Evolutionary conservation across 2,329 filamentous ascomycete species (phyloP).

Genomic region (Epichloe glyceriae): DNA sequence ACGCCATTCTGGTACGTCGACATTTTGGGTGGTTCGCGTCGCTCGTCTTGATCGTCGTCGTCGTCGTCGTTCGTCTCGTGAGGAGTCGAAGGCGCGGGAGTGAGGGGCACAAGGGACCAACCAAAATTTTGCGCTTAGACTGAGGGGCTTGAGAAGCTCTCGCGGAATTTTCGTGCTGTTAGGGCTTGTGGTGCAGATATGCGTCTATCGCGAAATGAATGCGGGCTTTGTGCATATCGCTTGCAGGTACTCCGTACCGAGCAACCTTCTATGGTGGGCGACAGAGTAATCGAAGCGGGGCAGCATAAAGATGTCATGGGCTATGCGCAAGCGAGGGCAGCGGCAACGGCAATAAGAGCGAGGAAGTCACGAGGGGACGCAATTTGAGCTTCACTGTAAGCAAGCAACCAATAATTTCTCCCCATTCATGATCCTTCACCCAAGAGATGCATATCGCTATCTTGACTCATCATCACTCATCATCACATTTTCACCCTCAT

Average conservation of each 20-base stretch:
- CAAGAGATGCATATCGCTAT: not conserved
- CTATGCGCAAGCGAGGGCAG: not conserved
- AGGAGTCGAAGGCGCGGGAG: slow-evolving; percentile 8
- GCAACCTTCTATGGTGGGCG: slow-evolving; percentile 7
- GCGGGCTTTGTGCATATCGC: slow-evolving; percentile 15
- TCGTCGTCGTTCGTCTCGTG: slow-evolving; percentile 16
- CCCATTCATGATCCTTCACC: not conserved
- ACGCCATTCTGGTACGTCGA: slow-evolving; percentile 49
- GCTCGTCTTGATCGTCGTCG: slow-evolving; percentile 11
- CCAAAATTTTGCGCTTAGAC: slow-evolving; percentile 23
- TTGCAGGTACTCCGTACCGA: slow-evolving; percentile 14
- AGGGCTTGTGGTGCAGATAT: slow-evolving; percentile 26
- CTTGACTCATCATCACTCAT: slow-evolving; percentile 4
- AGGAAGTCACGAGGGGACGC: not conserved
- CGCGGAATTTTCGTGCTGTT: slow-evolving; percentile 24
- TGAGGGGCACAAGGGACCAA: slow-evolving; percentile 16
- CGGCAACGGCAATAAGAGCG: not conserved
- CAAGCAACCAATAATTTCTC: slow-evolving; percentile 6
- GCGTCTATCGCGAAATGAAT: slow-evolving; percentile 11
- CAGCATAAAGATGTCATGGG: slow-evolving; percentile 5
- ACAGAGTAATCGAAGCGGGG: slow-evolving; percentile 15
- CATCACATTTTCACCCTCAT: not conserved
- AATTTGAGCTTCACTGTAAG: not conserved
- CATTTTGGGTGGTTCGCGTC: slow-evolving; percentile 31
- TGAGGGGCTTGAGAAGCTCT: slow-evolving; percentile 14